Conservation (phyloP, 192 early-diverging fungal species). For the Coemansia sp. region DNA sequence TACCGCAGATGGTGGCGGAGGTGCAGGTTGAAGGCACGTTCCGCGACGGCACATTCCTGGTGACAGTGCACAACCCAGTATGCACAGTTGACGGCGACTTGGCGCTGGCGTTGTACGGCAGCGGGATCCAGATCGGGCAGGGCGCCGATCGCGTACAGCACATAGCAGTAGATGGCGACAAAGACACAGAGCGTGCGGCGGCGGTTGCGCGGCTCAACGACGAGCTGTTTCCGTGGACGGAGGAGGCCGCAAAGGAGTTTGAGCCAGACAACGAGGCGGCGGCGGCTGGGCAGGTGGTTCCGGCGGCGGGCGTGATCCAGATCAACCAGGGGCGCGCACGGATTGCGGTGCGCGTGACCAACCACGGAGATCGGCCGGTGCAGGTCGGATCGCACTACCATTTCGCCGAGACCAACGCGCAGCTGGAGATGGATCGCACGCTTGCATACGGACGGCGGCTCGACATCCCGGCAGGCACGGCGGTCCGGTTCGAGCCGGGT, state of each 20-base stretch:
- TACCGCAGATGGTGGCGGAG: slow-evolving; percentile 69
- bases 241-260: slow-evolving; percentile 23
- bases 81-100: slow-evolving; percentile 79
- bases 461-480: slow-evolving; percentile 92
- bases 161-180: slow-evolving; percentile 8
- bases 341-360: slow-evolving; percentile 73
- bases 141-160: slow-evolving; percentile 14
- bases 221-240: slow-evolving; percentile 55
- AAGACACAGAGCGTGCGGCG: slow-evolving; percentile 6
- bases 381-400: slow-evolving; percentile 97
- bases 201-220: slow-evolving; percentile 27
- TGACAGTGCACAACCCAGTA: slow-evolving; percentile 93
- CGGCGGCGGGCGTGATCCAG: slow-evolving; percentile 65
- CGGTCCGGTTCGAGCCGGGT: slow-evolving; percentile 95
- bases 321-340: slow-evolving; percentile 80
- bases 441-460: slow-evolving; percentile 84
- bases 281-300: slow-evolving; percentile 66
- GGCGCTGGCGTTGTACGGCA: slow-evolving; percentile 83
- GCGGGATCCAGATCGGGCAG: slow-evolving; percentile 78
- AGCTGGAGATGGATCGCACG: slow-evolving; percentile 78
- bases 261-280: slow-evolving; percentile 52
- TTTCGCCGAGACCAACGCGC: slow-evolving; percentile 89
- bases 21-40: slow-evolving; percentile 95
- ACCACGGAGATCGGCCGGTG: slow-evolving; percentile 92
- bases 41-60: slow-evolving; percentile 89